Conservation (phyloP, 78 protist genomes). For the slime mould (Dictyostelium discoideum) region DNA sequence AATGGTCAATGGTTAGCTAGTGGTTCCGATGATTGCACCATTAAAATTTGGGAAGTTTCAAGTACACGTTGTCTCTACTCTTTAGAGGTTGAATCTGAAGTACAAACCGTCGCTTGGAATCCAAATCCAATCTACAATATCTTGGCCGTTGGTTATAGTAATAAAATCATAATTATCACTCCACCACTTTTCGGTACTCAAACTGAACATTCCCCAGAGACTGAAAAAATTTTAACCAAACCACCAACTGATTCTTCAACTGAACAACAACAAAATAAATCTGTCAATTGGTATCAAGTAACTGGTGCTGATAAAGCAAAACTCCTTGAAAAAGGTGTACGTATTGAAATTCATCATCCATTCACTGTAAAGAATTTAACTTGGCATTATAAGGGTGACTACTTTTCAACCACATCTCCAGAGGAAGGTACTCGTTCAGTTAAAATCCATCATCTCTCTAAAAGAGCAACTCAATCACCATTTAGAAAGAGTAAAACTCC, state of each 20-base stretch:
- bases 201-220: conserved; percentile 7
- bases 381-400: conserved; percentile 98
- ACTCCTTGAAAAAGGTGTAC: not conserved
- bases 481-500: conserved; percentile 70
- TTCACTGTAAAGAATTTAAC: conserved; percentile 47
- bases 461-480: conserved; percentile 78
- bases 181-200: conserved; percentile 40
- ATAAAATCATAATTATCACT: conserved; percentile 43
- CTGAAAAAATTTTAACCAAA: conserved; percentile 33
- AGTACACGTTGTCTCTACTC: conserved; percentile 89
- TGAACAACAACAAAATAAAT: conserved; percentile 2
- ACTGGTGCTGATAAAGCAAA: not conserved
- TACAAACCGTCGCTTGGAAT: conserved; percentile 89
- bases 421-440: conserved; percentile 68
- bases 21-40: conserved; percentile 90
- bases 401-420: conserved; percentile 91
- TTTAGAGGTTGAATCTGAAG: conserved; percentile 46
- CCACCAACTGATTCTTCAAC: not conserved
- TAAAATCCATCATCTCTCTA: conserved; percentile 64
- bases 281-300: conserved; percentile 36
- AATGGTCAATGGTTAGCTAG: conserved; percentile 93
- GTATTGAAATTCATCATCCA: conserved; percentile 34
- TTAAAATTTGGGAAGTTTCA: conserved; percentile 93
- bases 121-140: conserved; percentile 85
- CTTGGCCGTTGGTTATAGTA: conserved; percentile 81